Evolutionary conservation across 2,329 filamentous ascomycete species (phyloP), one percentile per base, ranked within the genome.

Genomic region (Lasiodiplodia sp.): DNA sequence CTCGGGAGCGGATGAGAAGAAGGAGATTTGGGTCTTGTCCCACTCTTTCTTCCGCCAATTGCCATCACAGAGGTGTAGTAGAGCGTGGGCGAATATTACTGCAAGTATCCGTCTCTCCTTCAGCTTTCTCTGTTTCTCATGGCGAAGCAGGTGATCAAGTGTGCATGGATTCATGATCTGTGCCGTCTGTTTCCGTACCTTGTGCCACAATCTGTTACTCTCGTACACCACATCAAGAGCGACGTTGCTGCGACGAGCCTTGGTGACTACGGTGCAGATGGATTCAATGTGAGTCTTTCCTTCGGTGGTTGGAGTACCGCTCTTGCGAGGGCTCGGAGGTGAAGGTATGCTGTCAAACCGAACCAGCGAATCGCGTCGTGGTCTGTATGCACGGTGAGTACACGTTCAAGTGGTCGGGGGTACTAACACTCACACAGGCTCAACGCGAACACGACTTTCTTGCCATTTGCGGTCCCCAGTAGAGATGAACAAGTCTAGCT

Each of bases 21-120:
- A 31, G 25, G 47, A 51, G n/a, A 47, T 58, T n/a, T 56, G 51
- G 4, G 56, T 52, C 49, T 68, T 68, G 40, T 66, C 51, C 28
- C 47, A 52, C 47, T 65, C 57, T 18, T 65, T 31, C 14, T 44
- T 23, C 23, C 55, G 12, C 66, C 56, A 65, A 10, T 28, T 44
- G n/a, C 40, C 28, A 5, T 52, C 44, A 1, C 21, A 63, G 4
- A 68, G 62, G 18, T 52, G 18, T 3, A 68, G 57, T n/a, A 68
- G n/a, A 1, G 66, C 31, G n/a, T 68, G 66, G 28, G 66, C 66
- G 12, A 68, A 58, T 28, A 68, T 34, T 3, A 68, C 66, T n/a
- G 57, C 56, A 10, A 68, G 56, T 12, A 68, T 49, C 31, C 58
- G 57, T 14, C 47, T 52, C 34, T 68, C 66, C 34, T 65, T 68